Percentiles rank a stretch among this genome's conserved stretches.
These are phyloP conservation scores for Fusarium multiceps DNA, from an alignment of 2,329 filamentous ascomycete species.

Conservation along the genomic window DNA sequence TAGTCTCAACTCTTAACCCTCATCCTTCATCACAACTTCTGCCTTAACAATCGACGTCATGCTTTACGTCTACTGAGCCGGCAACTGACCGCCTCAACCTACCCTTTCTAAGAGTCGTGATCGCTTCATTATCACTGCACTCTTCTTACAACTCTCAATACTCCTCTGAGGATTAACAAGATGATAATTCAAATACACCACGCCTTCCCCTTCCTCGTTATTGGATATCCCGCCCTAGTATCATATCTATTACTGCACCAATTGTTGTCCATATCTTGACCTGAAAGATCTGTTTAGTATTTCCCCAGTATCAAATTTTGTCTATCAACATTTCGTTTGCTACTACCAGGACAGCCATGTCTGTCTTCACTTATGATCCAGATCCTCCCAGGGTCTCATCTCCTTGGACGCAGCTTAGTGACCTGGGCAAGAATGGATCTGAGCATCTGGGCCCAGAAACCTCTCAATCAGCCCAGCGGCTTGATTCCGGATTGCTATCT, in stretches of 20 bases:
- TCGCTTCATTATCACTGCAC: slow-evolving; percentile 30
- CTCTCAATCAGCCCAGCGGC: slow-evolving; percentile 41
- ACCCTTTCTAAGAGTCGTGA: slow-evolving; percentile 35
- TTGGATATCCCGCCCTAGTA: slow-evolving; percentile 21
- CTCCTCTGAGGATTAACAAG: slow-evolving; percentile 29
- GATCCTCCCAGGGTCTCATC: slow-evolving; percentile 89
- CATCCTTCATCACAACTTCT: not conserved
- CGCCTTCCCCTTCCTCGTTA: slow-evolving; percentile 26
- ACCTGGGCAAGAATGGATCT: slow-evolving; percentile 53
- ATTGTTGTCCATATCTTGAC: slow-evolving; percentile 37
- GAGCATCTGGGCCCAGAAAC: slow-evolving; percentile 37
- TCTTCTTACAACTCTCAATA: slow-evolving; percentile 11
- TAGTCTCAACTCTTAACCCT: not conserved
- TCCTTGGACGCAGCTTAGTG: slow-evolving; percentile 79
- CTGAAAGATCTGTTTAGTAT: not conserved
- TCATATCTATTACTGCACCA: slow-evolving; percentile 18
- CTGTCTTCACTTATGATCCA: slow-evolving; percentile 94
- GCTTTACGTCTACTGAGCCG: slow-evolving; percentile 38
- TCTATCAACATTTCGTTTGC: not conserved
- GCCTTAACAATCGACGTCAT: slow-evolving; percentile 32
- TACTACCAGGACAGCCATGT: slow-evolving; percentile 66
- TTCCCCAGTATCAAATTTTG: not conserved
- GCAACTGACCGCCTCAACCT: slow-evolving; percentile 30
- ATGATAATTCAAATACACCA: slow-evolving; percentile 43
- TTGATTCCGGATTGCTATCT: slow-evolving; percentile 58